Base-by-base conservation (phyloP, 495 filamentous ascomycete genomes). In the Chaetomium tenue region DNA sequence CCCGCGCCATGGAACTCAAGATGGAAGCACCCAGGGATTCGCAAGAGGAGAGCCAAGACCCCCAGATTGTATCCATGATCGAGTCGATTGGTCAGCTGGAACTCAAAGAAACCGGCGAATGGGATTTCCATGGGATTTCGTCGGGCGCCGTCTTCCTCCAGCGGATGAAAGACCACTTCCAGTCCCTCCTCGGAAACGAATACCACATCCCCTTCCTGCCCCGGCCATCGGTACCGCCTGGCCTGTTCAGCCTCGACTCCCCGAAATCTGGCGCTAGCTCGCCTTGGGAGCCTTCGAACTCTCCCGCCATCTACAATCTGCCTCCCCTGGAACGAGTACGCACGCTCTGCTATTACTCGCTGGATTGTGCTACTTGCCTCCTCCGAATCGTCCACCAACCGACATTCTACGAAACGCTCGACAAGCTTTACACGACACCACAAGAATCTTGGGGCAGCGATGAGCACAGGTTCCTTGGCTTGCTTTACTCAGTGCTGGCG, bases 41-140 rank as follows among this genome's bases (percentile, higher is more conserved):
- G 51, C 48, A 53, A 51, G 63, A 60, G 16, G 55, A 68, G 22
- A 81, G 78, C n/a, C 85, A 88, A 50, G 93, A 97, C 70, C 85
- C 89, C 5, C 79, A 95, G 53, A 80, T 98, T 33, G 89, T 95
- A 73, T 96, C 93, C 7, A 98, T 98, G 95, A 91, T 98, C 61
- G 88, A 90, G 70, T 88, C 91, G 54, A 91, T 91, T 6, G 94
- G 93, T 42, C 90, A 88, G 71, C 80, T 98, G 15, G 95, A 97
- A 70, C 81, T 97, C 20, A 93, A 96, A 73, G 94, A 98, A 67
- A 84, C 87, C 67, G 93, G 93, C 22, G 84, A 96, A 67, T 96
- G 91, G 87, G 94, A 97, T 72, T 98, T 96, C 69, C 90, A 94
- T 71, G 94, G 94, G 47, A 91, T 91, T 63, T 97, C 93, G 0